Evolutionary conservation across 345 rosid genomes (phyloP), one percentile per base, ranked within the genome.

Genomic region (Xanthoceras sorbifolium): DNA sequence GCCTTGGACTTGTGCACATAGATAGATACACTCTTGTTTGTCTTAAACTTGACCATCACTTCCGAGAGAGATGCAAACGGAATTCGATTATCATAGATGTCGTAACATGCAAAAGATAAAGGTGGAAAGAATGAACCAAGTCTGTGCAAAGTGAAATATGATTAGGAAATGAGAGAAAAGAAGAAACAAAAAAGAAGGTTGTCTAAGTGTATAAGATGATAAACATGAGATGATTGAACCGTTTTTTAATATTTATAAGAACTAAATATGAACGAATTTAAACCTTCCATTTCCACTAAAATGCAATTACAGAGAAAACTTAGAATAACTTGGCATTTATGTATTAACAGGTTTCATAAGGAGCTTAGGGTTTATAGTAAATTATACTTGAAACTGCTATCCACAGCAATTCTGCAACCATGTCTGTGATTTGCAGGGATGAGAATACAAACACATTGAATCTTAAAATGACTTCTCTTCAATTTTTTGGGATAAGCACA

Each of bases 61-160:
- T 74, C 64, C 60, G 90, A 91, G 64, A 77, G 50, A 69, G 80
- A 78, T 59, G 76, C 10, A 74, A 92, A 88, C 28, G 60, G 78
- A 28, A 80, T 86, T 69, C 26, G 81, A 75, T 89, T 90, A 68
- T 64, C 85, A 67, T 72, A 85, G 71, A 71, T 71, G 80, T 92
- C 97, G 67, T 79, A 79, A 77, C 95, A 86, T 32, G 82, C 87
- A 46, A 92, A 61, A 54, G 46, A 54, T 48, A 87, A 17, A 9
- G 69, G 71, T 34, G 86, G 85, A 70, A 88, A 82, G 44, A 55
- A 72, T 15, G 87, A 87, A 78, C 97, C 97, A 32, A 87, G 87
- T 81, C 97, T 92, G 87, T 63, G 46, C 40, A 77, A 59, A 64
- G 40, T 29, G 25, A 32, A 44, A 31, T 44, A 61, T 20, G 36